These are phyloP conservation scores for Paraconiothyrium sp. DNA, from an alignment of 2,329 filamentous ascomycete species.

Conservation along the genomic window DNA sequence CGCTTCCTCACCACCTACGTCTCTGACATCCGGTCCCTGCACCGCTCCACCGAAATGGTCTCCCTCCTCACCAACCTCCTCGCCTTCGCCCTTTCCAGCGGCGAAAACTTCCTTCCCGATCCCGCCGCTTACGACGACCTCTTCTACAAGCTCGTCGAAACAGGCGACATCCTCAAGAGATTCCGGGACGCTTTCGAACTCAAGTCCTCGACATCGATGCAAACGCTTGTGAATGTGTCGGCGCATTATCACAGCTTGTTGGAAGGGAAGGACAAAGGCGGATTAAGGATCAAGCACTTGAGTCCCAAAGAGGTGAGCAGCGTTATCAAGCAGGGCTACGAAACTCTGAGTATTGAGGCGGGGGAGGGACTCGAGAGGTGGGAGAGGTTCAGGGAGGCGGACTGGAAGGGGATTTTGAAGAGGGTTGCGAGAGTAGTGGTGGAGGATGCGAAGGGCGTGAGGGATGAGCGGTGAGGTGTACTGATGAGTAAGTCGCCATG, in stretches of 20 bases:
- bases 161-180: slow-evolving; percentile 80
- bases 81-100: slow-evolving; percentile 82
- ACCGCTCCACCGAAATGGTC: slow-evolving; percentile 77
- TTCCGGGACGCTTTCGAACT: slow-evolving; percentile 80
- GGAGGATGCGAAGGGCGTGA: slow-evolving; percentile 67
- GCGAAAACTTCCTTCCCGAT: slow-evolving; percentile 90
- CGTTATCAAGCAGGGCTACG: slow-evolving; percentile 96
- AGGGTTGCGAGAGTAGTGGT: slow-evolving; percentile 84
- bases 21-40: slow-evolving; percentile 74
- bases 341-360: slow-evolving; percentile 89
- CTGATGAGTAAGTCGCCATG: background rate
- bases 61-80: slow-evolving; percentile 83
- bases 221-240: slow-evolving; percentile 82
- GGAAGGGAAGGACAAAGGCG: slow-evolving; percentile 60
- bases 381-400: slow-evolving; percentile 86
- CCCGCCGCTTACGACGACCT: slow-evolving; percentile 92
- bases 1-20: slow-evolving; percentile 91
- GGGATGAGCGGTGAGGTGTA: slow-evolving; percentile 39
- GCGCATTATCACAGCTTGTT: slow-evolving; percentile 89
- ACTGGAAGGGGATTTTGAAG: slow-evolving; percentile 85
- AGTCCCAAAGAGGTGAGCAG: slow-evolving; percentile 86
- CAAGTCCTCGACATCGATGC: slow-evolving; percentile 68
- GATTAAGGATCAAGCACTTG: slow-evolving; percentile 68
- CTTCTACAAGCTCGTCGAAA: slow-evolving; percentile 98
- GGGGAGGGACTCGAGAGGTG: slow-evolving; percentile 87